These are phyloP conservation scores for Paecilomyces variotii DNA, from an alignment of 2,329 filamentous ascomycete species.

Conservation along the genomic window DNA sequence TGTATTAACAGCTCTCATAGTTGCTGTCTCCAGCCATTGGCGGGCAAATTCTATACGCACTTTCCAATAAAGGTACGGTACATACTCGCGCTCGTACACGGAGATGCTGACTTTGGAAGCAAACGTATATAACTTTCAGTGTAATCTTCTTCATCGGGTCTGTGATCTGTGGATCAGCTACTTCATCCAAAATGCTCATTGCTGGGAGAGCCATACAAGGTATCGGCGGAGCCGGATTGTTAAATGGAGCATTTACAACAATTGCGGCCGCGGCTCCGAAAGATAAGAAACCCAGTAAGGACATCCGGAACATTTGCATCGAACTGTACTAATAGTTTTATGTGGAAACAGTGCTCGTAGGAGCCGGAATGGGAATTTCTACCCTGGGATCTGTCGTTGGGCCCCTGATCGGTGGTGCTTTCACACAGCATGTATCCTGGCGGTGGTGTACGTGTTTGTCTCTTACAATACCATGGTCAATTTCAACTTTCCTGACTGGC, in stretches of 20 bases:
- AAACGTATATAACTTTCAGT: slow-evolving; percentile 14
- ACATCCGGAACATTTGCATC: neutral
- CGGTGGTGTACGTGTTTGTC: slow-evolving; percentile 19
- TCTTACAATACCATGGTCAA: neutral
- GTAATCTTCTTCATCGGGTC: slow-evolving; percentile 18
- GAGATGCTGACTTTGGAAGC: slow-evolving; percentile 14
- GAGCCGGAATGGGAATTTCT: slow-evolving; percentile 10
- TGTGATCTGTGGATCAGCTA: slow-evolving; percentile 15
- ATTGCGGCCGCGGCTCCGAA: slow-evolving; percentile 8
- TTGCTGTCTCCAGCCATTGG: slow-evolving; percentile 44
- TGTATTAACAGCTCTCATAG: slow-evolving; percentile 18
- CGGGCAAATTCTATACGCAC: slow-evolving; percentile 44
- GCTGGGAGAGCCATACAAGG: slow-evolving; percentile 14
- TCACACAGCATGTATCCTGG: slow-evolving; percentile 33
- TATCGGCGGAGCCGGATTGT: slow-evolving; percentile 11
- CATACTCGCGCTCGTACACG: neutral
- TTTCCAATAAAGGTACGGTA: slow-evolving; percentile 16
- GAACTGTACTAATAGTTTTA: neutral
- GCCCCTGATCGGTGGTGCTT: slow-evolving; percentile 35
- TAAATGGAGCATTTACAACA: slow-evolving; percentile 13
- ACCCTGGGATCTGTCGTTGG: slow-evolving; percentile 17
- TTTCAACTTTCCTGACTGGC: neutral
- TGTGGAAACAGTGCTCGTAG: neutral
- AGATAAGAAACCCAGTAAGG: slow-evolving; percentile 9
- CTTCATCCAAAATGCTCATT: slow-evolving; percentile 14